Conservation (phyloP, 1,284 basidiomycete species). For the Kwoniella shivajii region DNA sequence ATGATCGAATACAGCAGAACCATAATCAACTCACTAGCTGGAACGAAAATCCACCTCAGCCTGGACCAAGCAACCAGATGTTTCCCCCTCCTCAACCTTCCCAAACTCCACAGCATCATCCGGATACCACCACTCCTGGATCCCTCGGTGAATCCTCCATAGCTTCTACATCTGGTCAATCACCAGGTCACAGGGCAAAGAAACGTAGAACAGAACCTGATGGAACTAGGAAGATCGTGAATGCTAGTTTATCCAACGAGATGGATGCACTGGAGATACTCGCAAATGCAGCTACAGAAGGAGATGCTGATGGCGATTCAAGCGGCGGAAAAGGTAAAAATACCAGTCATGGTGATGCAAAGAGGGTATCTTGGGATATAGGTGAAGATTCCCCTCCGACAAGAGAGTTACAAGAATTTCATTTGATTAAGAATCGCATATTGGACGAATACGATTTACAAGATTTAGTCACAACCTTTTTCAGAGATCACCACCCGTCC, state of each 20-base stretch:
- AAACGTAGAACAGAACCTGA: conserved; percentile 27
- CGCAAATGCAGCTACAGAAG: conserved; percentile 51
- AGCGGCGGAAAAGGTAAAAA: conserved; percentile 11
- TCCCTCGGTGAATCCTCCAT: conserved; percentile 20
- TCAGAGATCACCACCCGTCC: conserved; percentile 50
- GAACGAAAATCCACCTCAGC: neutral
- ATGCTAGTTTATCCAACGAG: conserved; percentile 54
- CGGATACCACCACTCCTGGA: conserved; percentile 20
- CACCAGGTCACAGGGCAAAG: conserved; percentile 21
- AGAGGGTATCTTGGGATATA: conserved; percentile 23
- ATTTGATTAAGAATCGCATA: conserved; percentile 46
- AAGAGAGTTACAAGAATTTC: conserved; percentile 36
- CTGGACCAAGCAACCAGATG: conserved; percentile 2
- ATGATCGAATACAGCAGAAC: neutral
- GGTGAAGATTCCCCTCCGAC: conserved; percentile 14
- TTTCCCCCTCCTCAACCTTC: neutral
- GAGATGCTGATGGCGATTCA: conserved; percentile 20
- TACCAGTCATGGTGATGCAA: conserved; percentile 5
- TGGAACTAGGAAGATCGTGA: conserved; percentile 46
- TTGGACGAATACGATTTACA: conserved; percentile 39
- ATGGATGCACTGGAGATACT: conserved; percentile 54
- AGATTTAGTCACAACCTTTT: conserved; percentile 47
- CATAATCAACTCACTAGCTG: neutral
- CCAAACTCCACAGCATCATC: neutral
- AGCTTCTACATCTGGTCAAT: conserved; percentile 24